Percentiles rank a stretch among this genome's conserved stretches.
These are phyloP conservation scores for Metschnikowia picachoensis DNA, from an alignment of 805 yeast genomes.

Conservation along the genomic window DNA sequence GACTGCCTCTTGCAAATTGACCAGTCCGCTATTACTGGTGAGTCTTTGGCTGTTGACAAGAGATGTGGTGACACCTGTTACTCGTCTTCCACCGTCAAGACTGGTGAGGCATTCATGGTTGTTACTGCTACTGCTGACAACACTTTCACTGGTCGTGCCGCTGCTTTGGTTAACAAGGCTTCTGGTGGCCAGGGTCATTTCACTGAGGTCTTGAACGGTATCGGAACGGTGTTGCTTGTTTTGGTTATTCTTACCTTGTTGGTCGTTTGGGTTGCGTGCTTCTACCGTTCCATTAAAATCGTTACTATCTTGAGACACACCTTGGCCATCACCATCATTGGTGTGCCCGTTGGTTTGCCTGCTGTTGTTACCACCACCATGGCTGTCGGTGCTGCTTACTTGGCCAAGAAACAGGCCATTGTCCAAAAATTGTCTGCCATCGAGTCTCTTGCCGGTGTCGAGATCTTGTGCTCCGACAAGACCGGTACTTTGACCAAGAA, in stretches of 20 bases:
- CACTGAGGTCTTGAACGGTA: slow-evolving; percentile 96
- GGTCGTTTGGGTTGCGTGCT: slow-evolving; percentile 88
- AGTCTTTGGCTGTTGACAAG: slow-evolving; percentile 93
- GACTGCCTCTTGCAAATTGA: slow-evolving; percentile 86
- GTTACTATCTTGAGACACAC: slow-evolving; percentile 89
- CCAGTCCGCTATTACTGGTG: slow-evolving; percentile 97
- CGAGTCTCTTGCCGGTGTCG: slow-evolving; percentile 97
- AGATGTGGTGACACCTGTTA: slow-evolving; percentile 80
- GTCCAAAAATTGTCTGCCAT: slow-evolving; percentile 95
- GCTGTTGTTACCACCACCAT: slow-evolving; percentile 97
- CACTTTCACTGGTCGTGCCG: slow-evolving; percentile 96
- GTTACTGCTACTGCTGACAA: slow-evolving; percentile 94
- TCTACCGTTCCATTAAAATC: slow-evolving; percentile 87
- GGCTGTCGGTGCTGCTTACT: slow-evolving; percentile 99
- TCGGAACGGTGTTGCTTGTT: slow-evolving; percentile 87
- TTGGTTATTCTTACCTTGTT: slow-evolving; percentile 83
- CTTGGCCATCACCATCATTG: slow-evolving; percentile 91
- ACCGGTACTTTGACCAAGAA: slow-evolving; percentile 98
- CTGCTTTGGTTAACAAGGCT: slow-evolving; percentile 93
- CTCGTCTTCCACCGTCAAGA: slow-evolving; percentile 92
- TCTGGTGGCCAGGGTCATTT: slow-evolving; percentile 92
- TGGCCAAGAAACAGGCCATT: slow-evolving; percentile 95
- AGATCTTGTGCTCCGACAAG: slow-evolving; percentile 95
- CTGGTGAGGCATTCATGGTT: slow-evolving; percentile 93
- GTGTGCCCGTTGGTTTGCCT: slow-evolving; percentile 98